Percentiles rank a stretch among this genome's conserved stretches.
Evolutionary conservation across 306 rosid species (phyloP).

Genomic region (Corylus heterophylla): DNA sequence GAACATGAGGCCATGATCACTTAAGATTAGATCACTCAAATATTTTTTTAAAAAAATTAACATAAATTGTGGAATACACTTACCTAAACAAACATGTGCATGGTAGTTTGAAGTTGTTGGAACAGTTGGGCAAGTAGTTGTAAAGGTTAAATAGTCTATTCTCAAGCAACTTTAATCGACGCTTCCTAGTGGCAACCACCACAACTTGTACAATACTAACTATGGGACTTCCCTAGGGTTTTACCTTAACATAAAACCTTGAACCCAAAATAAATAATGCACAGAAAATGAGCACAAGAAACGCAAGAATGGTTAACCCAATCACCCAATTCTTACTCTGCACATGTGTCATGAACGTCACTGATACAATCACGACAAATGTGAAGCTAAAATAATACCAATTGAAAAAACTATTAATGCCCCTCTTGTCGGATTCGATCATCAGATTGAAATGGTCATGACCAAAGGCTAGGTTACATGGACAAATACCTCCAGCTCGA

Average conservation of each 20-base stretch:
- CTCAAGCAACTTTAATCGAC: not conserved
- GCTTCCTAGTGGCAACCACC: not conserved
- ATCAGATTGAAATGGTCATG: not conserved
- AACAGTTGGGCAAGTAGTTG: not conserved
- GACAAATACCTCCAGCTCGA: not conserved
- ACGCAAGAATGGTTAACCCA: not conserved
- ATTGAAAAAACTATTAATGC: not conserved
- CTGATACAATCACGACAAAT: not conserved
- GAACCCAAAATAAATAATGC: not conserved
- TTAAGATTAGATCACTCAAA: too few relatives aligned
- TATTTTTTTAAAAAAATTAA: too few relatives aligned
- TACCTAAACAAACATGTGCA: not conserved
- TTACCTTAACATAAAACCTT: not conserved
- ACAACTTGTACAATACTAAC: not conserved
- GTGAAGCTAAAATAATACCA: slow-evolving; percentile 1
- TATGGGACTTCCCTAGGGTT: not conserved
- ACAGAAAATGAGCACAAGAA: not conserved
- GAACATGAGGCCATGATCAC: slow-evolving; percentile 12
- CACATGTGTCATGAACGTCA: not conserved
- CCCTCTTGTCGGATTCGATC: not conserved
- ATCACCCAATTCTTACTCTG: not conserved
- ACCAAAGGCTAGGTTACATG: slow-evolving; percentile 2
- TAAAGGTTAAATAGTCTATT: not conserved
- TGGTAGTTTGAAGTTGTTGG: not conserved
- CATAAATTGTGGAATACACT: not conserved